phyloP scores from a whole-genome alignment of 495 filamentous ascomycete species.

The Aspergillus egyptiacus region DNA sequence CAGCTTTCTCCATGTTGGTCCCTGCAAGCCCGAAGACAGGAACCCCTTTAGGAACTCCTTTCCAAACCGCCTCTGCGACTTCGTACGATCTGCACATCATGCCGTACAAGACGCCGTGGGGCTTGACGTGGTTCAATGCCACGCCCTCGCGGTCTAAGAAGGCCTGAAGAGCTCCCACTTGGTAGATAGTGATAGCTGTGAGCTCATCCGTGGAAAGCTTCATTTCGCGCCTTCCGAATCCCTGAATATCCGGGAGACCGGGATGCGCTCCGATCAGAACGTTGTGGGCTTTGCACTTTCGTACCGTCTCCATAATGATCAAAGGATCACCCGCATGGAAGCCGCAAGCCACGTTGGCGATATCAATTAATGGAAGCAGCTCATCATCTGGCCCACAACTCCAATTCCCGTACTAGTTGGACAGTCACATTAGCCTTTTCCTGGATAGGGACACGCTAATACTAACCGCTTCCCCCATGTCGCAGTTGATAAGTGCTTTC shows the following conservation, averaged over 20 bases:
- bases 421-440: neutral
- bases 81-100: constrained; percentile 51
- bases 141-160: constrained; percentile 51
- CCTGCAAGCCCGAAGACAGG: constrained; percentile 54
- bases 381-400: constrained; percentile 49
- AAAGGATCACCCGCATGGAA: constrained; percentile 53
- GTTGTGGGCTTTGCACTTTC: constrained; percentile 47
- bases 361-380: constrained; percentile 52
- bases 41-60: constrained; percentile 44
- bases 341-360: constrained; percentile 59
- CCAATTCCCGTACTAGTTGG: constrained; percentile 39
- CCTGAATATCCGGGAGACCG: constrained; percentile 55
- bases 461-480: constrained; percentile 43
- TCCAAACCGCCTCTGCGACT: constrained; percentile 46
- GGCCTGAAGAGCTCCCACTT: constrained; percentile 52
- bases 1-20: constrained; percentile 47
- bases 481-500: constrained; percentile 48
- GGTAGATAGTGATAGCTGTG: constrained; percentile 52
- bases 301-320: constrained; percentile 55
- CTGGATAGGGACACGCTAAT: neutral
- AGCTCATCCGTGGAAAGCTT: constrained; percentile 49
- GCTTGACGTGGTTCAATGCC: constrained; percentile 54
- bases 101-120: constrained; percentile 51
- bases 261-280: constrained; percentile 55
- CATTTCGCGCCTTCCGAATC: constrained; percentile 56